Evolutionary conservation across 78 protist genomes (phyloP).

Genomic region (Dictyostelium purpureum): DNA sequence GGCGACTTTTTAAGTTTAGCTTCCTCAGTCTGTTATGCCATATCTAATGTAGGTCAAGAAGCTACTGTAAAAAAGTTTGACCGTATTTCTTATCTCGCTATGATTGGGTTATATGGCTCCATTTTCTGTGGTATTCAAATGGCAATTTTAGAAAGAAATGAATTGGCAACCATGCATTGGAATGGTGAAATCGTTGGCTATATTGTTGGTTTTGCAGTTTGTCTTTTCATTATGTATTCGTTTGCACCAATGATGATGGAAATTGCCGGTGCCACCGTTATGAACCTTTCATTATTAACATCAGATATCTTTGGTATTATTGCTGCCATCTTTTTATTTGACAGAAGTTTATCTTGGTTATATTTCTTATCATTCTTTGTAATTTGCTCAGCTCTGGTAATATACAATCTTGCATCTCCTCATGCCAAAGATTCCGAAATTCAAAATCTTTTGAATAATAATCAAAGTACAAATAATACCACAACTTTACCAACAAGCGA

Average conservation of each 20-base stretch:
- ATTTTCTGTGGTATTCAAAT: conserved; percentile 73
- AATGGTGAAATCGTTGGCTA: conserved; percentile 63
- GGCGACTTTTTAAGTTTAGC: conserved; percentile 79
- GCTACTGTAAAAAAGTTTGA: conserved; percentile 72
- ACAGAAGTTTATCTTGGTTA: conserved; percentile 48
- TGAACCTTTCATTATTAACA: conserved; percentile 90
- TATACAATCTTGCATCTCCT: conserved; percentile 73
- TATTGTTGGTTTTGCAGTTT: conserved; percentile 69
- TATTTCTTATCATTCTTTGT: conserved; percentile 71
- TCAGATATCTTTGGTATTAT: conserved; percentile 87
- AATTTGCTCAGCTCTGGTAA: conserved; percentile 40
- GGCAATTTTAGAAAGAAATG: conserved; percentile 64
- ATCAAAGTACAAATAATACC: neutral
- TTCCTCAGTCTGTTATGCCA: conserved; percentile 76
- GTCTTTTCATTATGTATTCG: conserved; percentile 84
- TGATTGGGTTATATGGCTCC: conserved; percentile 82
- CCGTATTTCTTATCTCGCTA: conserved; percentile 54
- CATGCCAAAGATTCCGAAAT: conserved; percentile 34
- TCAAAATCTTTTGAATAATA: neutral
- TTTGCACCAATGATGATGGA: conserved; percentile 82
- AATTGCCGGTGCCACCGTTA: conserved; percentile 75
- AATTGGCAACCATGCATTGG: conserved; percentile 18
- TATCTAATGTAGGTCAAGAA: conserved; percentile 90
- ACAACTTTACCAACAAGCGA: too few relatives aligned
- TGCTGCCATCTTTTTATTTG: conserved; percentile 76